Base-by-base conservation (phyloP, 306 rosid genomes). In the Trifolium subterraneum region DNA sequence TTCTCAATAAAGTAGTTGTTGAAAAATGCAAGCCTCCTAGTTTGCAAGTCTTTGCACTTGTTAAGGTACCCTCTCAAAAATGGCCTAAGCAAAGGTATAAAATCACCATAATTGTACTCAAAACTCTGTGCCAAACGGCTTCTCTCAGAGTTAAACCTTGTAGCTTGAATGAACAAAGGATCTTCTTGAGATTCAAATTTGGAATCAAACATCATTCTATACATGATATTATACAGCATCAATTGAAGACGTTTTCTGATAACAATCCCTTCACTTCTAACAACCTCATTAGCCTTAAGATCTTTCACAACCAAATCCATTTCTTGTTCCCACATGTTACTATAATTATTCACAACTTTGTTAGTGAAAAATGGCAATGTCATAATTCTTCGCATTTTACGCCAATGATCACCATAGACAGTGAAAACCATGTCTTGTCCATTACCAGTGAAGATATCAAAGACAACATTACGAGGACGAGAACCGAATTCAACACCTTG, bases 351-450 rank as follows among this genome's bases (percentile, higher is more conserved):
- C 36, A 92, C 94, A 27, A 90, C 98, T 79, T 88, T 92, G 84
- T 90, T 92, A 3, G 98, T 92, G 86, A 92, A 92, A 36, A 92
- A 90, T 0, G 98, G 92, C 14, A 90, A 65, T 0, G 96, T 88
- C 98, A 92, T 92, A 45, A 90, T 89, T 20, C 98, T 74, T 0
- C 96, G 87, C 96, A 92, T 92, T 68, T 90, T 92, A 35, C 96
- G 89, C 98, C 96, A 92, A 12, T 92, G 96, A 10, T 92, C 92
- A 0, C 96, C 96, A 1, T 90, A 90, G 0, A 87, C 61, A 0
- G 94, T 90, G 81, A 92, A 92, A 14, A 92, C 97, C 97, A 90
- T 92, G 83, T 92, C 98, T 70, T 90, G 96, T 8, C 96, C 98
- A 42, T 84, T 88, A 10, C 96, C 92, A 0, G 96, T 92, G 85